Percentiles rank a stretch among this genome's conserved stretches.
phyloP scores from a whole-genome alignment of 2,329 filamentous ascomycete species.

The Hymenoscyphus linearis region DNA sequence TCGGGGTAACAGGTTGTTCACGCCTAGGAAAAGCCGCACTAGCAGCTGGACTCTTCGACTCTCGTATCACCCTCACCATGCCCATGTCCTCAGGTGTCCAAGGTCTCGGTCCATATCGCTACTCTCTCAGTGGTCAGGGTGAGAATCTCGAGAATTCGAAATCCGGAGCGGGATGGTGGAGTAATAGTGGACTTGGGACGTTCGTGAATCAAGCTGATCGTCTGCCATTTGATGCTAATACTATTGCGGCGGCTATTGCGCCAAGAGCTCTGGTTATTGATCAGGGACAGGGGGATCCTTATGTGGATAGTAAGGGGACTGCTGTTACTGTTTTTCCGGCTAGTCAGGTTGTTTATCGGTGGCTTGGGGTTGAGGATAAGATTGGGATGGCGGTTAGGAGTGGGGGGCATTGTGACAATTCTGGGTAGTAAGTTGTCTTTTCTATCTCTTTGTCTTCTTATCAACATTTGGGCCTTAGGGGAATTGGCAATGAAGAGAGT shows the following conservation, averaged over 20 bases:
- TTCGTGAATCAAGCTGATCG: constrained; percentile 31
- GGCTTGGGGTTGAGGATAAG: constrained; percentile 29
- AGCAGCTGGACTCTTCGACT: constrained; percentile 33
- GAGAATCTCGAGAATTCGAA: constrained; percentile 39
- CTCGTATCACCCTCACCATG: constrained; percentile 34
- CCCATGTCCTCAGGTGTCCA: constrained; percentile 34
- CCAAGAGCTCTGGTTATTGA: constrained; percentile 33
- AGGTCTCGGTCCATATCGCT: constrained; percentile 34
- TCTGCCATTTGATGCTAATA: constrained; percentile 34
- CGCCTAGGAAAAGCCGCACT: constrained; percentile 34
- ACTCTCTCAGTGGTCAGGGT: constrained; percentile 38
- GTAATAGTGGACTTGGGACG: constrained; percentile 30
- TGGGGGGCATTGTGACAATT: constrained; percentile 45
- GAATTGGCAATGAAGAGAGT: not conserved
- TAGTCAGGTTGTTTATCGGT: constrained; percentile 33
- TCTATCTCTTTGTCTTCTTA: not conserved
- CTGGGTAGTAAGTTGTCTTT: constrained; percentile 39
- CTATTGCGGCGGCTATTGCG: constrained; percentile 33
- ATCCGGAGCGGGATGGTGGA: constrained; percentile 34
- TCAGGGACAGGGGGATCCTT: constrained; percentile 38
- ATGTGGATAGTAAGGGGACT: constrained; percentile 44
- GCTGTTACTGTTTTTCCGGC: constrained; percentile 33
- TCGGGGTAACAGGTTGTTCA: constrained; percentile 34
- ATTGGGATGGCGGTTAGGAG: constrained; percentile 43
- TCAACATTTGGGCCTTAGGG: too few relatives aligned